Base-by-base conservation (phyloP, 371 early-diverging fungal genomes). In the Entomophthora muscae region DNA sequence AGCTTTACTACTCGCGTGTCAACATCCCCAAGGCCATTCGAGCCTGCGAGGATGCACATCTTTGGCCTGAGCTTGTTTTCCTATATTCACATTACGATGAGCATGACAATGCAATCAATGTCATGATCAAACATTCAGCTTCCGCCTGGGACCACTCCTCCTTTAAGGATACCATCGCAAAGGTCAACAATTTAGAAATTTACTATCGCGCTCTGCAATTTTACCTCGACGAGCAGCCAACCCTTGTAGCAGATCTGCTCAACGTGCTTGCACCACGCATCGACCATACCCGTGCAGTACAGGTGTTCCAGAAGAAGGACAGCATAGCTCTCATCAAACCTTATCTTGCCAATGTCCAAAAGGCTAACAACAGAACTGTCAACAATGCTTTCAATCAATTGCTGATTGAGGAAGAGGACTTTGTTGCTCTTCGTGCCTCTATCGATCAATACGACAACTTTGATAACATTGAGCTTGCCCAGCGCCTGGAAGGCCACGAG, bases 1-100 rank as follows among this genome's bases (percentile, higher is more conserved):
- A 94, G 70, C 77, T 95, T 63, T 97, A 89, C 74, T 91, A 91
- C 75, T 85, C 88, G 33, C 90, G 97, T 61, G 88, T 97, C 80
- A 98, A 97, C 74, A 95, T 95, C 60, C 95, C 97, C 66, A 98
- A 97, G 82, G 96, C 94, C 53, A 98, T 98, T 65, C 79, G 88
- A 29, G 88, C 93, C 3, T 93, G 93, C 73, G 88, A 89, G 74
- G 80, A 82, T 21, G 89, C 89, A 3, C 98, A 97, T 66, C 75
- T 96, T 68, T 98, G 97, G 96, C 80, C 88, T 17, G 95, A 96
- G 74, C 80, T 97, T 28, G 96, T 95, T 52, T 97, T 94, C 80
- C 71, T 97, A 66, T 97, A 94, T 75, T 90, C 92, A 32, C 91
- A 98, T 72, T 95, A 97, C 70, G 98, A 95, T 65, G 97, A 98